Evolutionary conservation across 2,329 filamentous ascomycete species (phyloP).

Genomic region (Beauveria caledonica): DNA sequence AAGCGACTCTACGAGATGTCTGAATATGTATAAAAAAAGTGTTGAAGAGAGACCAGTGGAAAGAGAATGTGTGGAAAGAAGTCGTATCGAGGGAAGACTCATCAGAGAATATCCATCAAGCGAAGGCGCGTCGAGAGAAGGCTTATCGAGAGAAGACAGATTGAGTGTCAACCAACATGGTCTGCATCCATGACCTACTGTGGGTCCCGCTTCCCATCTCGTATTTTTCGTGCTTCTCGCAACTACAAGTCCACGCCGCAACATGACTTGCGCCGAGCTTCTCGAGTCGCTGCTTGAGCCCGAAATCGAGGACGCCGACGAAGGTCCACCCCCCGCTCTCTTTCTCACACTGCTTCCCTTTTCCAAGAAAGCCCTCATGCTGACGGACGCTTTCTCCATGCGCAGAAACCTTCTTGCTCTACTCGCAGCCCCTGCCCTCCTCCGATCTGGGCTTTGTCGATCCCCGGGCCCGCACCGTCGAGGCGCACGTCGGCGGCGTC

Average conservation of each 20-base stretch:
- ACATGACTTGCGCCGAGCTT: not conserved
- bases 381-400: not conserved
- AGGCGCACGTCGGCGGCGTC: constrained; percentile 57
- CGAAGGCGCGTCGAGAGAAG: too few species aligned
- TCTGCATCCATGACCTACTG: not conserved
- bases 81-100: too few species aligned
- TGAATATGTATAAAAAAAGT: too few species aligned
- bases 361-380: not conserved
- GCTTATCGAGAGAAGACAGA: too few species aligned
- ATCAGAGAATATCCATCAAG: too few species aligned
- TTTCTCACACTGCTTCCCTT: not conserved
- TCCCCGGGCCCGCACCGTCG: constrained; percentile 54
- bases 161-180: too few species aligned
- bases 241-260: not conserved
- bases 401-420: constrained; percentile 80
- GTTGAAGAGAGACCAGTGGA: too few species aligned
- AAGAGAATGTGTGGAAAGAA: too few species aligned
- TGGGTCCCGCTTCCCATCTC: not conserved
- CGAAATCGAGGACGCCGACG: constrained; percentile 41
- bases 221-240: not conserved
- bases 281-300: constrained; percentile 29
- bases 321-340: constrained; percentile 27
- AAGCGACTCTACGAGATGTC: too few species aligned
- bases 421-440: constrained; percentile 66
- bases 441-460: constrained; percentile 82